A percentile compares a stretch with the other conserved stretches of the same genome.
These are phyloP conservation scores for Naganishia onofrii DNA, from an alignment of 768 basidiomycete species.

Conservation along the genomic window DNA sequence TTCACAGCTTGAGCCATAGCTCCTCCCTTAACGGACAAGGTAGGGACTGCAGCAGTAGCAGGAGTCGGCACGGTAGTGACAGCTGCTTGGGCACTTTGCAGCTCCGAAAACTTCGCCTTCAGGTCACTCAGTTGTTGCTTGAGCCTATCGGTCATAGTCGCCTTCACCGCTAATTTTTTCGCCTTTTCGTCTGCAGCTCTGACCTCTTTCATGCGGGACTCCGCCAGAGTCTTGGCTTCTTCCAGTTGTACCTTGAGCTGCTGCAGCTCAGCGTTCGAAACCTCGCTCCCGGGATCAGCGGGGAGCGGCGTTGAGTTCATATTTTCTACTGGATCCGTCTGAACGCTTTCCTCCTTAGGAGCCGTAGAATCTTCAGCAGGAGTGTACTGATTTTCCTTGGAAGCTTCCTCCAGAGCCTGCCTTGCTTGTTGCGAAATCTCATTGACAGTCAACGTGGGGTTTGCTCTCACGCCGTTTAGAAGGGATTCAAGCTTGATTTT, in stretches of 20 bases:
- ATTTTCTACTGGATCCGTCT: conserved; percentile 8
- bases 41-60: conserved; percentile 1
- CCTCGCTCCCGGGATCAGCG: background rate
- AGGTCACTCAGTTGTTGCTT: conserved; percentile 15
- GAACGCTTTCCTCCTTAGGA: conserved; percentile 13
- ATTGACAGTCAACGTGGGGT: background rate
- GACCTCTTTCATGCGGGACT: conserved; percentile 10
- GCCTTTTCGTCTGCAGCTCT: conserved; percentile 27
- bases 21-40: conserved; percentile 14
- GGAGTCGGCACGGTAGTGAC: background rate
- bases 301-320: background rate
- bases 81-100: conserved; percentile 1
- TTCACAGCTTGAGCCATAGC: background rate
- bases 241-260: conserved; percentile 9
- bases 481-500: conserved; percentile 6
- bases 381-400: background rate
- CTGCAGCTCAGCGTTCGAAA: background rate
- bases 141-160: conserved; percentile 25
- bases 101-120: background rate
- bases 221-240: conserved; percentile 5
- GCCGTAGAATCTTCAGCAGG: background rate
- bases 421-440: conserved; percentile 6
- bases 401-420: conserved; percentile 2
- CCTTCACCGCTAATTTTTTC: conserved; percentile 26
- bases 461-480: background rate